Evolutionary conservation across 441 rosid genomes (phyloP).

Genomic region (Arabidopsis hybrid): DNA sequence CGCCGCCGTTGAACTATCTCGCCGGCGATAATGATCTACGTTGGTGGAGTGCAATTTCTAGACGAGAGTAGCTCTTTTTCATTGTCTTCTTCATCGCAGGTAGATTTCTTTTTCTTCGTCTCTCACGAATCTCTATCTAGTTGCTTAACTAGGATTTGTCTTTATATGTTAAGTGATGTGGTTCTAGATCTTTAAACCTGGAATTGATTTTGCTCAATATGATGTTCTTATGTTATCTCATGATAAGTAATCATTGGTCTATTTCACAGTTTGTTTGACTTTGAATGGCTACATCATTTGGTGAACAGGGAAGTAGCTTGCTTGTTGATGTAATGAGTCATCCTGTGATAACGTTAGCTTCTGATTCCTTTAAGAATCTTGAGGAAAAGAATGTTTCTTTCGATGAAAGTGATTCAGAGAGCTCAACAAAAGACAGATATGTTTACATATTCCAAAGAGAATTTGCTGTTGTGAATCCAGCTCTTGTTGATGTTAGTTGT

Average conservation of each 20-base stretch:
- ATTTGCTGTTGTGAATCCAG: constrained; percentile 74
- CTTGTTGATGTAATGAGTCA: constrained; percentile 63
- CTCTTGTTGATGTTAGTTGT: constrained; percentile 64
- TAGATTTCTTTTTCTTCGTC: constrained; percentile 23
- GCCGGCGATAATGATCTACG: constrained; percentile 59
- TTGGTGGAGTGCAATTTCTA: constrained; percentile 49
- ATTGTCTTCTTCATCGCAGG: constrained; percentile 51
- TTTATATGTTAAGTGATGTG: no score
- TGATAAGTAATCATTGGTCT: background rate
- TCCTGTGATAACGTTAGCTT: constrained; percentile 57
- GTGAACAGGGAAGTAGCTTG: constrained; percentile 56
- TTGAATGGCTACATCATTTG: constrained; percentile 10
- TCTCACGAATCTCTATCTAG: constrained; percentile 33
- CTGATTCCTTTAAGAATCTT: constrained; percentile 54
- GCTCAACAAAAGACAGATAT: constrained; percentile 44
- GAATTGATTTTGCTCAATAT: no score
- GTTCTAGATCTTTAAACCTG: no score
- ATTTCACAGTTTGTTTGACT: background rate
- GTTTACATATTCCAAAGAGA: constrained; percentile 85
- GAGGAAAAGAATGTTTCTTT: constrained; percentile 55
- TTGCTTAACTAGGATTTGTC: constrained; percentile 7
- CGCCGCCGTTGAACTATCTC: constrained; percentile 27
- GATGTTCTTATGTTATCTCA: background rate
- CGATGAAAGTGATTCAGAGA: constrained; percentile 41
- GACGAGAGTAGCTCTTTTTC: constrained; percentile 26